These are phyloP conservation scores for Fusarium scirpi DNA, from an alignment of 2,329 filamentous ascomycete genomes.

Conservation along the genomic window DNA sequence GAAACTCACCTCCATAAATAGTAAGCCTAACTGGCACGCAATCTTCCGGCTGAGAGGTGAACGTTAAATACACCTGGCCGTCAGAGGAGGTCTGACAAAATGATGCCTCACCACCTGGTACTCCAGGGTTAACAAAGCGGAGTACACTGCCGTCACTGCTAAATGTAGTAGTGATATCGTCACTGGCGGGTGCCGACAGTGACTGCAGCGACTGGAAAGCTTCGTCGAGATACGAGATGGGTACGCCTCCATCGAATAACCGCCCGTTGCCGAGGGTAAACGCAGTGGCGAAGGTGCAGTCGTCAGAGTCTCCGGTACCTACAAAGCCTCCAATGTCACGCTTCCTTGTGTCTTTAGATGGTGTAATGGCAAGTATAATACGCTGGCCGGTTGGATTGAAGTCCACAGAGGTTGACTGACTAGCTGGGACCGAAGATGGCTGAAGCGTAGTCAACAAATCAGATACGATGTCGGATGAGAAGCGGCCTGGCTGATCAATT, in stretches of 20 bases:
- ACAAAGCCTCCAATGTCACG: slow-evolving; percentile 1
- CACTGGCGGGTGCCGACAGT: neutral
- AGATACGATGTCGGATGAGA: neutral
- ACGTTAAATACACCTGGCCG: neutral
- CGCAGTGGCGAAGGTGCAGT: neutral
- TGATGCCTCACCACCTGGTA: neutral
- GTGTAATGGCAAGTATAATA: neutral
- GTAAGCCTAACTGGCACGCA: neutral
- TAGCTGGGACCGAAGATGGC: neutral
- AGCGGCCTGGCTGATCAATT: too few relatives aligned
- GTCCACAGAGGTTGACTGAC: neutral
- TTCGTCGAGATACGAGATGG: neutral
- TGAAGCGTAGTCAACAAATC: neutral
- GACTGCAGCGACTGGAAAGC: neutral
- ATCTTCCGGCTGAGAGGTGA: neutral
- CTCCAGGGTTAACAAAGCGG: neutral
- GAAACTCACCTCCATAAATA: neutral
- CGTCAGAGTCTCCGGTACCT: neutral
- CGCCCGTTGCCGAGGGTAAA: neutral
- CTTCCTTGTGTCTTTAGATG: neutral
- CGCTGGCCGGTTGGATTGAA: neutral
- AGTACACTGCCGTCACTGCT: neutral
- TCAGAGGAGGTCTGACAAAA: slow-evolving; percentile 5
- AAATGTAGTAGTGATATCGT: neutral
- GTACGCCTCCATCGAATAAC: neutral